phyloP scores from a whole-genome alignment of 352 stramenopile species.

The Phytopythium litorale region DNA sequence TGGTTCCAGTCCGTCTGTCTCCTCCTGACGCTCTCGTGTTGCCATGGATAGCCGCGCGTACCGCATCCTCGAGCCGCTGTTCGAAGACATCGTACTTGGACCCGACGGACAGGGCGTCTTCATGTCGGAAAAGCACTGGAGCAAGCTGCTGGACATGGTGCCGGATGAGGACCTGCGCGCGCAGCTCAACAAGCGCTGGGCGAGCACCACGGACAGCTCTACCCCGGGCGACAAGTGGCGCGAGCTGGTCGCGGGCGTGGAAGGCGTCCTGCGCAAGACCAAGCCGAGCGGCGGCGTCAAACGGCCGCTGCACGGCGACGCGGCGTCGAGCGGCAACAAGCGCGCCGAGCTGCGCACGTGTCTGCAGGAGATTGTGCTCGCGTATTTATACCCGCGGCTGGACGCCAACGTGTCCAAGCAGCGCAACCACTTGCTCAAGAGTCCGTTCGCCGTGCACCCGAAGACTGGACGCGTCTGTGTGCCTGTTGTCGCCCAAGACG shows the following conservation, averaged over 20 bases:
- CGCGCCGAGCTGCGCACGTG: constrained; percentile 83
- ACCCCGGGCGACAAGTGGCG: constrained; percentile 89
- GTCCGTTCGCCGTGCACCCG: constrained; percentile 97
- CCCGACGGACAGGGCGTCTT: constrained; percentile 93
- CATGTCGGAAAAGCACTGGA: constrained; percentile 82
- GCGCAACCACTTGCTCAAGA: constrained; percentile 99
- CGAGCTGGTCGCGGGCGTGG: constrained; percentile 65
- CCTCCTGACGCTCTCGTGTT: constrained; percentile 4
- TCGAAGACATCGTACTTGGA: constrained; percentile 88
- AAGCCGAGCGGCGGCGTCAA: constrained; percentile 46
- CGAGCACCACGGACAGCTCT: constrained; percentile 32
- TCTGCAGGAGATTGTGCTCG: constrained; percentile 94
- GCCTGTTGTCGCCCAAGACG: constrained; percentile 84
- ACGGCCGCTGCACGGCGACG: constrained; percentile 32
- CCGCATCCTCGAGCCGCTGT: constrained; percentile 94
- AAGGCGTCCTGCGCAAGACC: constrained; percentile 59
- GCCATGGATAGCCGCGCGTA: constrained; percentile 76
- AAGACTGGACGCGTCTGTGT: constrained; percentile 98
- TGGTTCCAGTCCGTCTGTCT: not conserved
- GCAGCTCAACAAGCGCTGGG: constrained; percentile 63
- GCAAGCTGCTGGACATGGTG: constrained; percentile 91
- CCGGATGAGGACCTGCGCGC: constrained; percentile 85
- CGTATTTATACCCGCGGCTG: constrained; percentile 96
- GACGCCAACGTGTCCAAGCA: constrained; percentile 99
- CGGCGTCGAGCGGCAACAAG: constrained; percentile 24